Conservation (phyloP, 345 rosid species). For the Reutealis trisperma region DNA sequence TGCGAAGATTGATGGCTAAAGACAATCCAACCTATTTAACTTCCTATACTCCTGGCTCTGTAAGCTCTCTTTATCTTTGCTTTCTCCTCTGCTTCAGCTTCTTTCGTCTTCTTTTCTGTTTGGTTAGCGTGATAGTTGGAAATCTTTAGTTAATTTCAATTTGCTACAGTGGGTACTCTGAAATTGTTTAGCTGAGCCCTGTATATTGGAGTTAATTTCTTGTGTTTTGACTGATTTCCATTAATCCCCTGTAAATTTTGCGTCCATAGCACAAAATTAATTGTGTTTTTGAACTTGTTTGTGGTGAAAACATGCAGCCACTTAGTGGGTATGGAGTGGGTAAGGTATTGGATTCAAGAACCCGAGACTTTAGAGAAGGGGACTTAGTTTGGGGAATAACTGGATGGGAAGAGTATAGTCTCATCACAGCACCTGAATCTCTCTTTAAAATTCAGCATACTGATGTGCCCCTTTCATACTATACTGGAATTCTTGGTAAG, state of each 20-base stretch:
- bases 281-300: background rate
- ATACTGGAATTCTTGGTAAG: background rate
- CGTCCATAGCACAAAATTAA: too few relatives aligned
- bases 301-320: conserved; percentile 13
- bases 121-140: background rate
- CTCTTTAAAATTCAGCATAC: background rate
- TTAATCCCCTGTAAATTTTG: too few relatives aligned
- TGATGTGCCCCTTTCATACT: conserved; percentile 2
- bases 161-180: too few relatives aligned
- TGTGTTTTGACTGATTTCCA: too few relatives aligned
- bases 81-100: background rate
- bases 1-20: conserved; percentile 19
- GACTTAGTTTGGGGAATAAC: conserved; percentile 30
- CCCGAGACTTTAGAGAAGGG: conserved; percentile 23
- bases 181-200: too few relatives aligned
- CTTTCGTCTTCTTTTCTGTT: background rate
- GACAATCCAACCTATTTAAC: background rate
- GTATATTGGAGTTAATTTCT: too few relatives aligned
- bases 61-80: conserved; percentile 5
- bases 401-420: background rate
- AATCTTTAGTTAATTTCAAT: too few relatives aligned
- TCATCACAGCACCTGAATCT: background rate
- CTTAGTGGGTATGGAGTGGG: conserved; percentile 27
- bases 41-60: conserved; percentile 33
- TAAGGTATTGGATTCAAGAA: conserved; percentile 23